Conservation (phyloP, 306 rosid genomes). For the Vigna angularis region DNA sequence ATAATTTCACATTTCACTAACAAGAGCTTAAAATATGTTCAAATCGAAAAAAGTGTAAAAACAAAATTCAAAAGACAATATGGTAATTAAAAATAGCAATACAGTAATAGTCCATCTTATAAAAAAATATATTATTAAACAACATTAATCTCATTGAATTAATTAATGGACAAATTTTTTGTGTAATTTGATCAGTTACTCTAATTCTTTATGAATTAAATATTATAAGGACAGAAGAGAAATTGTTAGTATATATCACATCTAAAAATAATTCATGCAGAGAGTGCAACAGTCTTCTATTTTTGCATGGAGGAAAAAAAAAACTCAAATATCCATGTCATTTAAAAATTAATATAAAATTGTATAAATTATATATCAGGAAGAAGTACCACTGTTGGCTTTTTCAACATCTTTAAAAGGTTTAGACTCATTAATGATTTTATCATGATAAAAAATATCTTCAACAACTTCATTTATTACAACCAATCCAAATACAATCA, state of each 20-base stretch:
- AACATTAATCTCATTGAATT: conserved; percentile 23
- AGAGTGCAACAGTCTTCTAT: conserved; percentile 4
- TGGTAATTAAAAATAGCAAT: conserved; percentile 20
- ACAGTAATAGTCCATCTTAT: background rate
- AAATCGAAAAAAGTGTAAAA: conserved; percentile 9
- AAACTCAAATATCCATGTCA: too few relatives aligned
- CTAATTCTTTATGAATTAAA: conserved; percentile 24
- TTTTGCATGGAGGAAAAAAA: too few relatives aligned
- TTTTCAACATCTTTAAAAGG: too few relatives aligned
- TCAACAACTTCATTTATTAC: too few relatives aligned
- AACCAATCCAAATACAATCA: too few relatives aligned
- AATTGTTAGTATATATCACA: background rate
- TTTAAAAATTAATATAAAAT: too few relatives aligned
- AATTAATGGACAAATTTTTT: conserved; percentile 24
- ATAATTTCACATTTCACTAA: conserved; percentile 20
- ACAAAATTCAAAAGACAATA: conserved; percentile 27
- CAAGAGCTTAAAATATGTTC: conserved; percentile 30
- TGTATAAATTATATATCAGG: too few relatives aligned
- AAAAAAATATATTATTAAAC: conserved; percentile 16
- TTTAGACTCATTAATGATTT: too few relatives aligned
- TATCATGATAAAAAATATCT: too few relatives aligned
- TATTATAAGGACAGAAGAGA: background rate
- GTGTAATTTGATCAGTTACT: conserved; percentile 23
- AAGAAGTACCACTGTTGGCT: too few relatives aligned
- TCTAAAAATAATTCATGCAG: background rate